A percentile compares a stretch with the other conserved stretches of the same genome.
Conservation (phyloP, 2,329 filamentous ascomycete genomes). For the Pezicula rhizophila region DNA sequence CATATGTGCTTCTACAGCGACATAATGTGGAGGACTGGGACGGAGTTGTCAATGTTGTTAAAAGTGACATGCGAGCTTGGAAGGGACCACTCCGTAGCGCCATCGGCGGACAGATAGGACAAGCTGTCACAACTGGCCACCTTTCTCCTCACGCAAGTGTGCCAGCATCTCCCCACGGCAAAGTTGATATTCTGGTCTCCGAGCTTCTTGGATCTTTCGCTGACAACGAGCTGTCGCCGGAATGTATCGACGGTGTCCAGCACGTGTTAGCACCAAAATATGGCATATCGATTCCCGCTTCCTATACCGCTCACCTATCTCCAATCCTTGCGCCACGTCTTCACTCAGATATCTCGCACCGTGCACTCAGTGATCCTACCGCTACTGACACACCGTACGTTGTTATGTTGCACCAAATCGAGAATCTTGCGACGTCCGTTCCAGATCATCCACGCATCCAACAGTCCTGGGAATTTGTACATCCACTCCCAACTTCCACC, state of each 20-base stretch:
- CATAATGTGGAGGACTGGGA: slow-evolving; percentile 82
- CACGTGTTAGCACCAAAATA: slow-evolving; percentile 71
- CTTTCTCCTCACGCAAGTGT: slow-evolving; percentile 23
- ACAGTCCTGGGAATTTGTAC: slow-evolving; percentile 73
- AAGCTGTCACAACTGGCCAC: slow-evolving; percentile 27
- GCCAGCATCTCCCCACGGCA: slow-evolving; percentile 44
- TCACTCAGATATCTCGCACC: slow-evolving; percentile 69
- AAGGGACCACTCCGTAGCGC: slow-evolving; percentile 61
- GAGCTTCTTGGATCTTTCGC: slow-evolving; percentile 93
- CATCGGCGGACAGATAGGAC: slow-evolving; percentile 23
- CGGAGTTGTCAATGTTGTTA: slow-evolving; percentile 76
- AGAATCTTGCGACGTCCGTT: slow-evolving; percentile 67
- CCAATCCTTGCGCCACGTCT: slow-evolving; percentile 85
- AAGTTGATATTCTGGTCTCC: slow-evolving; percentile 88
- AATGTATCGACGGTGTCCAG: slow-evolving; percentile 94
- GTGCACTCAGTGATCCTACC: slow-evolving; percentile 54
- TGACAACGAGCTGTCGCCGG: slow-evolving; percentile 94
- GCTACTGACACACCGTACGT: slow-evolving; percentile 93
- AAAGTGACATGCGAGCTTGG: slow-evolving; percentile 97
- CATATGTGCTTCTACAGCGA: slow-evolving; percentile 83
- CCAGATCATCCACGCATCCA: slow-evolving; percentile 61
- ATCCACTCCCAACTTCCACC: slow-evolving; percentile 60
- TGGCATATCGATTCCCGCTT: slow-evolving; percentile 88
- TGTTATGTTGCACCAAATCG: slow-evolving; percentile 82
- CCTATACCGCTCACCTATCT: slow-evolving; percentile 90